phyloP scores from a whole-genome alignment of 75 land plant species.

The Chamaecyparis obtusa region DNA sequence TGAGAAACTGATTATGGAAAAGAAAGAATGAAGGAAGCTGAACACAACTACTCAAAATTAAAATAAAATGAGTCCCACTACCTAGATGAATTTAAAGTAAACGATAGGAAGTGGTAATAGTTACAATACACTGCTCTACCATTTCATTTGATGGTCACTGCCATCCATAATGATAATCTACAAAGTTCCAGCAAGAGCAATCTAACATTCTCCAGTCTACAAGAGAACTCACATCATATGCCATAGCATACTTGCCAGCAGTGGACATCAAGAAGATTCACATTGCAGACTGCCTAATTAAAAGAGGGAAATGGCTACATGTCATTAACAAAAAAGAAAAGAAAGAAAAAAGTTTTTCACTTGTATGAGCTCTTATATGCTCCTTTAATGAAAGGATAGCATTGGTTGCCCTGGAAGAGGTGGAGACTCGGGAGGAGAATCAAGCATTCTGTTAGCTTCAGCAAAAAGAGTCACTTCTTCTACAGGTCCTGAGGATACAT shows the following conservation, averaged over 20 bases:
- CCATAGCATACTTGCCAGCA: not conserved
- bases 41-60: constrained; percentile 3
- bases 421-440: constrained; percentile 45
- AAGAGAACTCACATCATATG: constrained; percentile 10
- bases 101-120: constrained; percentile 15
- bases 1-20: not conserved
- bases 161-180: constrained; percentile 9
- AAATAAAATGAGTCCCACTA: not conserved
- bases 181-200: constrained; percentile 1
- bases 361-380: constrained; percentile 6
- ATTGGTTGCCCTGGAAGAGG: constrained; percentile 30
- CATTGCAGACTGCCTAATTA: constrained; percentile 11
- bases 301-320: not conserved
- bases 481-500: constrained; percentile 21
- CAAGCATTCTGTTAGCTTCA: constrained; percentile 16
- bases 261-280: constrained; percentile 1
- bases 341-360: not conserved
- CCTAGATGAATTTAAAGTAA: constrained; percentile 5
- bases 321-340: not conserved
- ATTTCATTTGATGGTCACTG: constrained; percentile 9
- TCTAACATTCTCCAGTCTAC: constrained; percentile 8
- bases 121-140: constrained; percentile 9
- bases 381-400: constrained; percentile 18
- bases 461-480: constrained; percentile 49
- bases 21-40: not conserved